These are phyloP conservation scores for Ceratocystis lukuohia DNA, from an alignment of 2,329 filamentous ascomycete species.

Conservation along the genomic window DNA sequence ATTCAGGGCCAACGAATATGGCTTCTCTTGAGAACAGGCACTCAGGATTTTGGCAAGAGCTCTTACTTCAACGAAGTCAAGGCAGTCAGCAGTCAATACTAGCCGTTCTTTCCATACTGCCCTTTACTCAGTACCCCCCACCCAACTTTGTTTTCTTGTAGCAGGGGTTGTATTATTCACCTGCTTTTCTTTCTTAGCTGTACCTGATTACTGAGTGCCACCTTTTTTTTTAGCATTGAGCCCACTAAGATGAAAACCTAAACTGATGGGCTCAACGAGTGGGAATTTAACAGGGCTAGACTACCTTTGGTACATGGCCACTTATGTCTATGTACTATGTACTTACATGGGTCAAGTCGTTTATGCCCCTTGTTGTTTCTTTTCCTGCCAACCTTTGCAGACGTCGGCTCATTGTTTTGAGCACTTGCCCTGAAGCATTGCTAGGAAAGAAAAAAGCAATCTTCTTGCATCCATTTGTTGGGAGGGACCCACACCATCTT, in stretches of 20 bases:
- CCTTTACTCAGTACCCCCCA: slow-evolving; percentile 3
- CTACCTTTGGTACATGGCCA: slow-evolving; percentile 1
- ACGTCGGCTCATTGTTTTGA: neutral
- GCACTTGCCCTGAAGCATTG: neutral
- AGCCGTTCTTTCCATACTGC: slow-evolving; percentile 12
- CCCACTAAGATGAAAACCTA: slow-evolving; percentile 1
- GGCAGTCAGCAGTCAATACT: slow-evolving; percentile 1
- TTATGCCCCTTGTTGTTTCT: slow-evolving; percentile 4
- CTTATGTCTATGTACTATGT: neutral
- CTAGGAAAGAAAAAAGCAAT: neutral
- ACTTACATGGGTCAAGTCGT: neutral
- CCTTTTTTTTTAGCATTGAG: slow-evolving; percentile 2
- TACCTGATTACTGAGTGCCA: slow-evolving; percentile 3
- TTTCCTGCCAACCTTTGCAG: neutral
- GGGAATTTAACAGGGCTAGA: slow-evolving; percentile 12
- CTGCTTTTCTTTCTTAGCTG: neutral
- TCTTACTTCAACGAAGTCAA: slow-evolving; percentile 6
- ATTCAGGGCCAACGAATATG: slow-evolving; percentile 9
- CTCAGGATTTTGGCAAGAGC: slow-evolving; percentile 17
- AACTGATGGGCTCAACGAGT: slow-evolving; percentile 19
- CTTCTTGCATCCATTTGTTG: slow-evolving; percentile 15
- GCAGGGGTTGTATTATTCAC: neutral
- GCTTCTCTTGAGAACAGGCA: slow-evolving; percentile 8
- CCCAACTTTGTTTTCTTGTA: neutral
- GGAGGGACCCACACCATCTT: slow-evolving; percentile 15